These are phyloP conservation scores for Protomyces gravidus DNA, from an alignment of 1,139 yeast genomes.

Conservation along the genomic window DNA sequence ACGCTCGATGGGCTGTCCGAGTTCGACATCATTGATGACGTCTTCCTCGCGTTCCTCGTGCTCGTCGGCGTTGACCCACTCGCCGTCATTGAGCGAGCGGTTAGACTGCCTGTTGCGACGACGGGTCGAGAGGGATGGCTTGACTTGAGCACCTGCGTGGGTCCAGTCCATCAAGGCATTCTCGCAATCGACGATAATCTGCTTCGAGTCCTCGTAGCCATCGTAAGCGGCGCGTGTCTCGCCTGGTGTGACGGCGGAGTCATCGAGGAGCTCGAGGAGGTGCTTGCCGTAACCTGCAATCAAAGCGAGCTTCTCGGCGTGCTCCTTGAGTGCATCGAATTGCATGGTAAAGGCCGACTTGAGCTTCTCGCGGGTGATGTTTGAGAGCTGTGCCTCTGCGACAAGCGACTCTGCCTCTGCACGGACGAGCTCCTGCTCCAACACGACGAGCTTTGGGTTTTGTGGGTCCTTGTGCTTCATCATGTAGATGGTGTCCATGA, in stretches of 20 bases:
- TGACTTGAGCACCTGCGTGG: constrained; percentile 87
- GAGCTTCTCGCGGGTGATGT: constrained; percentile 95
- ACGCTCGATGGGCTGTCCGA: constrained; percentile 26
- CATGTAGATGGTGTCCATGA: constrained; percentile 95
- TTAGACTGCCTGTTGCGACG: constrained; percentile 27
- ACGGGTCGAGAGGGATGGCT: constrained; percentile 61
- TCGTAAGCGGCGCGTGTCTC: constrained; percentile 98
- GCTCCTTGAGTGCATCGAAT: constrained; percentile 93
- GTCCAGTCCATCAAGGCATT: constrained; percentile 96
- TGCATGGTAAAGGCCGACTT: constrained; percentile 97
- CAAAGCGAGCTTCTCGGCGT: constrained; percentile 90
- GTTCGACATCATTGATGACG: constrained; percentile 19
- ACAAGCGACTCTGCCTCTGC: constrained; percentile 98
- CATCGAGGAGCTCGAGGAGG: constrained; percentile 88
- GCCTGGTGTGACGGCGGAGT: constrained; percentile 97
- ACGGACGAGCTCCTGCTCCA: constrained; percentile 97
- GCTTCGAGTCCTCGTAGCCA: constrained; percentile 97
- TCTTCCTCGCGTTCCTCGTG: constrained; percentile 21
- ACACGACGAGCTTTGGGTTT: constrained; percentile 87
- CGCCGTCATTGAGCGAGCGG: constrained; percentile 28
- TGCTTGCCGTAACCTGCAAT: constrained; percentile 99
- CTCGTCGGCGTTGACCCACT: constrained; percentile 29
- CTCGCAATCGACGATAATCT: constrained; percentile 95
- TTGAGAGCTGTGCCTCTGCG: constrained; percentile 97
- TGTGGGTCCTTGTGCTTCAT: constrained; percentile 97